Evolutionary conservation across 768 basidiomycete genomes (phyloP).

Genomic region (Hysterangium stoloniferum): DNA sequence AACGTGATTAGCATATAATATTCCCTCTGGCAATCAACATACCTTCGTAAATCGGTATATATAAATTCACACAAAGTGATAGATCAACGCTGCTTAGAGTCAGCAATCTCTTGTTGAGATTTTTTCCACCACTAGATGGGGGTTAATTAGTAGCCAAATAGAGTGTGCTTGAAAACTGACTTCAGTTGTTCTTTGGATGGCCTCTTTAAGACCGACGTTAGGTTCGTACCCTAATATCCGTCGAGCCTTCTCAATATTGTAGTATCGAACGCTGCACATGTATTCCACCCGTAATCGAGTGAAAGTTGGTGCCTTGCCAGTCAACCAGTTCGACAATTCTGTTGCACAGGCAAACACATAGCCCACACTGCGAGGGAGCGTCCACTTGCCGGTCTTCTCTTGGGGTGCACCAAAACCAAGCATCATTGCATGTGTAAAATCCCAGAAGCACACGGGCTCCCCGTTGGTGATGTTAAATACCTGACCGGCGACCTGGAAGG

Average conservation of each 20-base stretch:
- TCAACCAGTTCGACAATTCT: constrained; percentile 66
- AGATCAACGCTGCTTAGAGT: too few relatives aligned
- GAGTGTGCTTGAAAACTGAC: constrained; percentile 33
- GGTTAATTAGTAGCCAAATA: not conserved
- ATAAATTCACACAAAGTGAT: too few relatives aligned
- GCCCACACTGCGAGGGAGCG: constrained; percentile 58
- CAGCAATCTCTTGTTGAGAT: too few relatives aligned
- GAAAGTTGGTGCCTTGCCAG: constrained; percentile 76
- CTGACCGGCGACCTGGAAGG: constrained; percentile 83
- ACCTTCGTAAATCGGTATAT: too few relatives aligned
- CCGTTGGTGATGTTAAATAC: constrained; percentile 97
- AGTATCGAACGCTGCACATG: constrained; percentile 72
- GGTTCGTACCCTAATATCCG: constrained; percentile 92
- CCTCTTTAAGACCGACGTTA: constrained; percentile 80
- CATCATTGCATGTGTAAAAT: constrained; percentile 81
- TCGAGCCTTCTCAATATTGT: constrained; percentile 92
- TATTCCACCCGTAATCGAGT: constrained; percentile 80
- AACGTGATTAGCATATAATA: too few relatives aligned
- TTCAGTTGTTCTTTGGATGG: constrained; percentile 69
- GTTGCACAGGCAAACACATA: constrained; percentile 61
- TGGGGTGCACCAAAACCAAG: constrained; percentile 39
- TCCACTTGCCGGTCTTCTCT: constrained; percentile 37
- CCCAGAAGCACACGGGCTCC: constrained; percentile 96
- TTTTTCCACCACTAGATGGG: not conserved
- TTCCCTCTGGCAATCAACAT: too few relatives aligned